These are phyloP conservation scores for Neoboletus magnificus DNA, from an alignment of 768 basidiomycete genomes.

Conservation along the genomic window DNA sequence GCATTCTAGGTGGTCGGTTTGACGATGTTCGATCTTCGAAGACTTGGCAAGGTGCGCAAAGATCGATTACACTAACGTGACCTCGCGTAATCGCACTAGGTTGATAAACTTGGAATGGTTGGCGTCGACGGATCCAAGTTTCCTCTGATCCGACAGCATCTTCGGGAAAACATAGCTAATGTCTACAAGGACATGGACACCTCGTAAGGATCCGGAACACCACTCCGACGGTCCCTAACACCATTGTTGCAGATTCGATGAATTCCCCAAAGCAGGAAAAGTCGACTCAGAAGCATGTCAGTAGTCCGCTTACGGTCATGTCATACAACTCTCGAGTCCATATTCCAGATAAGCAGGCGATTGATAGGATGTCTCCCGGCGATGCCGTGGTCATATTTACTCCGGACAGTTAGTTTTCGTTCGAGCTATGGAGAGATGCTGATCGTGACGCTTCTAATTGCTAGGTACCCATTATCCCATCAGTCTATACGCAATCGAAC, in stretches of 20 bases:
- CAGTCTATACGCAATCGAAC: conserved; percentile 81
- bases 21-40: conserved; percentile 85
- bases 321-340: neutral
- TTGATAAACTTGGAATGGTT: conserved; percentile 79
- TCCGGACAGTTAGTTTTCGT: conserved; percentile 65
- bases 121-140: conserved; percentile 88
- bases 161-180: conserved; percentile 75
- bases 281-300: conserved; percentile 80
- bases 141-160: conserved; percentile 77
- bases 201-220: conserved; percentile 45
- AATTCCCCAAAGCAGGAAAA: conserved; percentile 68
- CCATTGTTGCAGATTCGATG: conserved; percentile 56
- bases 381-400: conserved; percentile 94
- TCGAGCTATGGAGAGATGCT: neutral
- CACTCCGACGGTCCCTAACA: neutral
- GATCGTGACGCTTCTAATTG: neutral
- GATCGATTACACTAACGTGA: conserved; percentile 6
- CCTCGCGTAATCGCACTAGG: conserved; percentile 36
- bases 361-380: conserved; percentile 71
- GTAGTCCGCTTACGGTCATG: conserved; percentile 28
- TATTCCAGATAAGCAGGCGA: conserved; percentile 73
- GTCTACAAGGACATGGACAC: conserved; percentile 88
- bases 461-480: conserved; percentile 83
- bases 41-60: conserved; percentile 65
- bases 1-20: conserved; percentile 73